Percentiles rank a stretch among this genome's conserved stretches.
These are phyloP conservation scores for Lachancea dasiensis DNA, from an alignment of 805 yeast genomes.

Conservation along the genomic window DNA sequence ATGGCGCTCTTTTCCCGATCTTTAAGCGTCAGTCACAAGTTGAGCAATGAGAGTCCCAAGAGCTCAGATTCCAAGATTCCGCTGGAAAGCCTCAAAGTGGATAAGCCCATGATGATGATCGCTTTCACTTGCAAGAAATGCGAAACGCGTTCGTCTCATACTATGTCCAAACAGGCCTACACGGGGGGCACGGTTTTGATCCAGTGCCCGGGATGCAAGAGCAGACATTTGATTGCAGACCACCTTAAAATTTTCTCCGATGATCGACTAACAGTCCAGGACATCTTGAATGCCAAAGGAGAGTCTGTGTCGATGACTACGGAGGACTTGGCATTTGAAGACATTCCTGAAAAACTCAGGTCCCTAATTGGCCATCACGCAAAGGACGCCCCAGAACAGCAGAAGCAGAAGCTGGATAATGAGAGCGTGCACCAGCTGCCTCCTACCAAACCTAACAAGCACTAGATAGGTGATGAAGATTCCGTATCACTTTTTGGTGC, in stretches of 20 bases:
- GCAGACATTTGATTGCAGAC: slow-evolving; percentile 87
- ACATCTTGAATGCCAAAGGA: slow-evolving; percentile 69
- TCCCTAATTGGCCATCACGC: slow-evolving; percentile 56
- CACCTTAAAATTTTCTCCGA: slow-evolving; percentile 81
- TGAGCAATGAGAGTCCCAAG: slow-evolving; percentile 1
- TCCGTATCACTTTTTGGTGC: too few species aligned
- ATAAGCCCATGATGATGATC: slow-evolving; percentile 74
- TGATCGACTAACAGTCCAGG: slow-evolving; percentile 64
- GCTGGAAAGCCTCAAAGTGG: slow-evolving; percentile 42
- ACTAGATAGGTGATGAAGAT: too few species aligned
- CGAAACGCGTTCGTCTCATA: slow-evolving; percentile 74
- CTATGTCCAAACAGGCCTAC: slow-evolving; percentile 91
- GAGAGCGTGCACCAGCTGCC: slow-evolving; percentile 18
- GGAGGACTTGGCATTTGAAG: slow-evolving; percentile 54
- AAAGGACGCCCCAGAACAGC: slow-evolving; percentile 54
- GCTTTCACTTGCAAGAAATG: slow-evolving; percentile 93
- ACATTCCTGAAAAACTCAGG: slow-evolving; percentile 29
- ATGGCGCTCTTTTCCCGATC: background rate
- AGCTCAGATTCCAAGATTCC: background rate
- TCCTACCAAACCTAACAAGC: background rate
- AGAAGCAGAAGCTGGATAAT: slow-evolving; percentile 18
- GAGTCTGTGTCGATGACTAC: slow-evolving; percentile 60
- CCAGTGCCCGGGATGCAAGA: slow-evolving; percentile 87
- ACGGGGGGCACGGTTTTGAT: slow-evolving; percentile 79
- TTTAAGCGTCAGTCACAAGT: background rate